These are phyloP conservation scores for Ascochyta fabae DNA, from an alignment of 2,329 filamentous ascomycete genomes.

Conservation along the genomic window DNA sequence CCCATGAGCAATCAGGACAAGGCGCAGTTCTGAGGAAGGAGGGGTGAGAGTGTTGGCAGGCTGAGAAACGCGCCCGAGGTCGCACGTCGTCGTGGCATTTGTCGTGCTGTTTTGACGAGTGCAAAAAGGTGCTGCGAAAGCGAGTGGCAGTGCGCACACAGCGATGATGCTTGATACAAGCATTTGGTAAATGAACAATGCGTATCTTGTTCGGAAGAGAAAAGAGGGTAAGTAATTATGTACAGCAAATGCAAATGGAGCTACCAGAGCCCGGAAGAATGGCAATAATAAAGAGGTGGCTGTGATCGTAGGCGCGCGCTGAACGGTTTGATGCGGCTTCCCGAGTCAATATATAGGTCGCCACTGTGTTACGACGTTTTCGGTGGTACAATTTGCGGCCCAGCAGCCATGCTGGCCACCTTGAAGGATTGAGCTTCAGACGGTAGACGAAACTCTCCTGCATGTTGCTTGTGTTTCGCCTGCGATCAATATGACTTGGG, in stretches of 20 bases:
- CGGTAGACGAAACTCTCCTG: conserved; percentile 13
- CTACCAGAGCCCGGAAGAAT: conserved; percentile 43
- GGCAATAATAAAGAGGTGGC: conserved; percentile 25
- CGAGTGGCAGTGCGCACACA: conserved; percentile 28
- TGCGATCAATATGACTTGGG: conserved; percentile 17
- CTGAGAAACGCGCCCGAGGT: conserved; percentile 31
- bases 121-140: conserved; percentile 29
- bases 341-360: conserved; percentile 25
- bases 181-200: conserved; percentile 28
- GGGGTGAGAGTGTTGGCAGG: conserved; percentile 36
- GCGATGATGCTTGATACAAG: conserved; percentile 29
- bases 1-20: conserved; percentile 56
- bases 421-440: conserved; percentile 12
- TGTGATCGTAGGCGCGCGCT: conserved; percentile 10
- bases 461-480: conserved; percentile 28
- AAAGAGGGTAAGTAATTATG: conserved; percentile 7
- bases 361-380: conserved; percentile 5
- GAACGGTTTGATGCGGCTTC: conserved; percentile 15
- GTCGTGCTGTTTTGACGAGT: conserved; percentile 26
- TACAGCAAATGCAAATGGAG: conserved; percentile 25
- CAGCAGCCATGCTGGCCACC: conserved; percentile 7
- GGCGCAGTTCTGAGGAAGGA: conserved; percentile 34
- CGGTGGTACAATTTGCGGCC: conserved; percentile 7
- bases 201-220: not conserved
- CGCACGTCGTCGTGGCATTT: conserved; percentile 24